Base-by-base conservation (phyloP, 2,329 filamentous ascomycete genomes). In the Colletotrichum sp. region DNA sequence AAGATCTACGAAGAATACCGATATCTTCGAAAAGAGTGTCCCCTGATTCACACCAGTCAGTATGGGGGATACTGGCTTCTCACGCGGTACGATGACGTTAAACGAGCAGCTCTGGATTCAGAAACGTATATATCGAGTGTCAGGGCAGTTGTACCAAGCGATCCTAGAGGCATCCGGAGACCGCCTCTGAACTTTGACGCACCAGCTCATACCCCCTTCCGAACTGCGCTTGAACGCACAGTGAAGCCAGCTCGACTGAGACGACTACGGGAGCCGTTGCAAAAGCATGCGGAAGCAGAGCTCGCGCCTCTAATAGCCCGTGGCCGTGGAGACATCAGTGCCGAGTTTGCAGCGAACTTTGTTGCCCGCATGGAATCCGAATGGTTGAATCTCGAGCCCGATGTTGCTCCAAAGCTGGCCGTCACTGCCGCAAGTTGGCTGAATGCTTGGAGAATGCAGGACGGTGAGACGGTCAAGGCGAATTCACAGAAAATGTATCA, bases 121-220 rank as follows among this genome's bases (percentile, higher is more conserved):
- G 71, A 68, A 27, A 78, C 77, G 1, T 78, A 75, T 25, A 77
- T 78, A 60, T 78, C 77, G 4, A 75, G 71, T 34, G 75, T 78
- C 13, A 75, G 77, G 19, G 77, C 77, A 12, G 77, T 78, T 19
- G 77, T 78, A 2, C 77, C 77, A 6, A 78, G 77, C 22, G 77
- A 78, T 15, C 75, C 77, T 3, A 34, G 77, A 19, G 77, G 77
- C 30, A 76, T 78, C 13, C 77, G 78, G 12, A 72, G 78, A 5
- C 78, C 78, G 16, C 78, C 78, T 7, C 65, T 79, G 44, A 79
- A 79, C 71, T 79, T 79, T 27, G 78, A 79, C 13, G 78, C 78
- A 2, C 78, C 78, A 2, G 77, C 77, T 4, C 78, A 79, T 65
- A 79, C 78, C 4, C 78, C 78, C 2, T 79, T 79, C 61, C 78